These are phyloP conservation scores for Thelephora terrestris DNA, from an alignment of 1,284 basidiomycete species.

Conservation along the genomic window DNA sequence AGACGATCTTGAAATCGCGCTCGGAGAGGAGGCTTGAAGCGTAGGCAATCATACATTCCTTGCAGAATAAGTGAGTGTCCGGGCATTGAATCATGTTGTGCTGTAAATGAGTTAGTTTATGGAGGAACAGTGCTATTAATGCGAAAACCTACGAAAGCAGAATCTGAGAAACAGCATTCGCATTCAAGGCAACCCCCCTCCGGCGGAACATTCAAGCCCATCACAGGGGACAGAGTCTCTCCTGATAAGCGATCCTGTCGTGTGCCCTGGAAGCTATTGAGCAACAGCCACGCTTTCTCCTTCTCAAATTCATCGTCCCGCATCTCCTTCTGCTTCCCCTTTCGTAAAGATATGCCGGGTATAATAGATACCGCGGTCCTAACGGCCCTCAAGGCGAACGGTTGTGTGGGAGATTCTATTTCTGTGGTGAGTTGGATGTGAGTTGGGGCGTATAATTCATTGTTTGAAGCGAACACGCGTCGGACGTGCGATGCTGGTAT, in stretches of 20 bases:
- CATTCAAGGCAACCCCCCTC: conserved; percentile 60
- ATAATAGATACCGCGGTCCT: conserved; percentile 25
- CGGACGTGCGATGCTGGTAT: conserved; percentile 46
- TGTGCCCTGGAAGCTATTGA: conserved; percentile 8
- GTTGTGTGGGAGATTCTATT: conserved; percentile 19
- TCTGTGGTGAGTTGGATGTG: conserved; percentile 36
- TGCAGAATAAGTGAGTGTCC: conserved; percentile 54
- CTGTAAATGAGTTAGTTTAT: conserved; percentile 27
- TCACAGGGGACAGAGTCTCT: conserved; percentile 16
- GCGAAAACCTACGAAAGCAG: conserved; percentile 49
- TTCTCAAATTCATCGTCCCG: conserved; percentile 26
- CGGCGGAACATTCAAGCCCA: conserved; percentile 27
- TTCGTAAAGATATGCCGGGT: no score
- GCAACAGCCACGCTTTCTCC: conserved; percentile 35
- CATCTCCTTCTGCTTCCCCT: conserved; percentile 17
- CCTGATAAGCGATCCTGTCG: conserved; percentile 22
- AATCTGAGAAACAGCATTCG: conserved; percentile 71
- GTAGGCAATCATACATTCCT: conserved; percentile 30
- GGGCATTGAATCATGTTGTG: conserved; percentile 78
- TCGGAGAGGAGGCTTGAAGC: conserved; percentile 26
- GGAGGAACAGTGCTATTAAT: conserved; percentile 2
- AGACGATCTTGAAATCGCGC: conserved; percentile 44
- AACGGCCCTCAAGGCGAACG: conserved; percentile 32
- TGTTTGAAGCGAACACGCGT: conserved; percentile 25
- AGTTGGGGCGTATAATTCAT: conserved; percentile 49